Conservation (phyloP, 1,284 basidiomycete genomes). For the Leccinum fallax region DNA sequence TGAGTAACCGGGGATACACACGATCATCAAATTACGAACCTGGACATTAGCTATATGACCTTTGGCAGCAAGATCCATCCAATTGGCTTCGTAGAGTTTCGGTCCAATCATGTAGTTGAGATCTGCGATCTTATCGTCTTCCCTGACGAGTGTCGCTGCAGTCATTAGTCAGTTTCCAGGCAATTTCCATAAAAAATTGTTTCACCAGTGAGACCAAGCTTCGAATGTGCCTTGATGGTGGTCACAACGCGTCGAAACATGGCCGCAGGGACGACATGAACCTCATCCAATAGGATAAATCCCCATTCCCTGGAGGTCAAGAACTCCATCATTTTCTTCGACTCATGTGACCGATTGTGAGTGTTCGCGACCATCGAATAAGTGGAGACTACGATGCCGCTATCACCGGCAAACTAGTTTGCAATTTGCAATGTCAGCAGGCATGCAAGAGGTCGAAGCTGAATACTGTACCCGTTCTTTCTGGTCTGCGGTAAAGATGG, state of each 20-base stretch:
- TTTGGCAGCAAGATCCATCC: slow-evolving; percentile 99
- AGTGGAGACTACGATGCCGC: slow-evolving; percentile 95
- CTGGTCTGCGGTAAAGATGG: slow-evolving; percentile 94
- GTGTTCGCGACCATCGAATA: slow-evolving; percentile 99
- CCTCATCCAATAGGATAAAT: slow-evolving; percentile 94
- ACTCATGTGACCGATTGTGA: slow-evolving; percentile 93
- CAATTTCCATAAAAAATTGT: background rate
- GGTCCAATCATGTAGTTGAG: slow-evolving; percentile 99
- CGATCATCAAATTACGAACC: slow-evolving; percentile 47
- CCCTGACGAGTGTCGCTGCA: slow-evolving; percentile 94
- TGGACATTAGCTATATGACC: slow-evolving; percentile 99
- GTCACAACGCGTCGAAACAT: slow-evolving; percentile 97
- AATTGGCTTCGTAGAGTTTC: slow-evolving; percentile 99
- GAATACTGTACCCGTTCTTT: slow-evolving; percentile 80
- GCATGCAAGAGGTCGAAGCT: background rate
- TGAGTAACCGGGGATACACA: slow-evolving; percentile 7
- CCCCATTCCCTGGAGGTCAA: slow-evolving; percentile 93
- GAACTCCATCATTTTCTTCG: slow-evolving; percentile 99
- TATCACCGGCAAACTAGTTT: slow-evolving; percentile 84
- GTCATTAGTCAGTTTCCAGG: slow-evolving; percentile 11
- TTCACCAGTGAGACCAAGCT: slow-evolving; percentile 89
- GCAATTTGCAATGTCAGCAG: slow-evolving; percentile 1
- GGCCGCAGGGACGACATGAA: slow-evolving; percentile 95
- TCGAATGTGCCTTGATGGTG: slow-evolving; percentile 97
- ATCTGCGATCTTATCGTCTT: slow-evolving; percentile 99